These are phyloP conservation scores for Pilaira anomala DNA, from an alignment of 192 early-diverging fungal genomes.

Conservation along the genomic window DNA sequence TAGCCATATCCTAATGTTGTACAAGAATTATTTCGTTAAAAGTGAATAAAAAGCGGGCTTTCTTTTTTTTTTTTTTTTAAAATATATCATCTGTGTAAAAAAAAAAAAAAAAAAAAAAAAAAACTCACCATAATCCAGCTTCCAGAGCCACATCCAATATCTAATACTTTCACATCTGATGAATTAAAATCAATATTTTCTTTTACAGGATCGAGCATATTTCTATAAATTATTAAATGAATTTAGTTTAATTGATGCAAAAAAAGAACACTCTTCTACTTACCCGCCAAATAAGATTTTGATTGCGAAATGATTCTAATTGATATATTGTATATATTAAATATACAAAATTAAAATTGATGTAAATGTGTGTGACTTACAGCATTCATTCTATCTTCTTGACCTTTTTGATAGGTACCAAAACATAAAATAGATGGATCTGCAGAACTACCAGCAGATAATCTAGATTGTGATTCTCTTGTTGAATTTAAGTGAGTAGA, in stretches of 20 bases:
- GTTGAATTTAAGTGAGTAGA: background rate
- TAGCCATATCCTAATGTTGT: conserved; percentile 15
- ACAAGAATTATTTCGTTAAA: conserved; percentile 12
- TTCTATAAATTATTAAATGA: conserved; percentile 17
- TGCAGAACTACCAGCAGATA: background rate
- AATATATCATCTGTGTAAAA: background rate
- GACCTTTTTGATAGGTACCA: background rate
- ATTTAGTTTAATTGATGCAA: conserved; percentile 1
- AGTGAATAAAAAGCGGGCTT: background rate
- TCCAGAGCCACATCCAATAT: conserved; percentile 28
- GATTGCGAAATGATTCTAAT: conserved; percentile 14
- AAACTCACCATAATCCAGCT: conserved; percentile 23
- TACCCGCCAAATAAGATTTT: background rate
- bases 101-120: background rate
- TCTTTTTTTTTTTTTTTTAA: conserved; percentile 14
- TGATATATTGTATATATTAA: background rate
- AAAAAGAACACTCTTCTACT: background rate
- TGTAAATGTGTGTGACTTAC: background rate
- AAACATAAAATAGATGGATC: background rate
- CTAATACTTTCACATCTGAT: conserved; percentile 9
- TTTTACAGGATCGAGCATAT: conserved; percentile 1
- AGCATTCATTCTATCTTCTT: conserved; percentile 15
- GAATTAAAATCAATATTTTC: conserved; percentile 10
- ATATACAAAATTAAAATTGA: too few species aligned
- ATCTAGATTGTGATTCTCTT: background rate